Evolutionary conservation across 768 basidiomycete species (phyloP), one percentile per base, ranked within the genome.

Genomic region (Lactarius pseudohatsudake): DNA sequence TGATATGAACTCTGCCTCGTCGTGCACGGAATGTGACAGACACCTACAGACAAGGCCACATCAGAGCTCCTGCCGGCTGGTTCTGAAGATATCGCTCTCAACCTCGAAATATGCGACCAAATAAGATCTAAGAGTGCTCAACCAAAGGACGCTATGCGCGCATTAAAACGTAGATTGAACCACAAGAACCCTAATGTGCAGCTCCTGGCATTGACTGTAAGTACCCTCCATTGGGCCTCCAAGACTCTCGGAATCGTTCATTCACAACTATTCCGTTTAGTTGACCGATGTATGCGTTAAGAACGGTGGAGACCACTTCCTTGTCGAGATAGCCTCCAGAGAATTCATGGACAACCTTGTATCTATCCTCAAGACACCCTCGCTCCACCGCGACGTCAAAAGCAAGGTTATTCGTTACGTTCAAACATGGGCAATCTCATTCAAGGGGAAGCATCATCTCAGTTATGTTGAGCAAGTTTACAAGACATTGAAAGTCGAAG

Each of bases 121-220:
- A 95, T 99, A 75, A 87, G 95, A 62, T 93, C 93, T 7, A 96
- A 96, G 80, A 86, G 90, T 50, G 89, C 90, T 0, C 84, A 85
- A 20, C 88, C 96, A 20, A 91, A 90, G 77, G 87, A 90, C 67
- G 90, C 96, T 4, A 91, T 95, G 88, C 89, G 89, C 65, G 86
- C 90, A 22, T 81, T 99, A 73, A 94, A 94, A 77, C 85, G 88
- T 30, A 85, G 96, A 59, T 80, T 98, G 59, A 88, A 89, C 73
- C 92, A 96, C 78, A 92, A 91, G 85, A 99, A 99, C 76, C 95
- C 94, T 0, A 96, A 98, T 72, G 95, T 96, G 9, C 94, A 95
- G 77, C 81, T 96, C 36, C 81, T 95, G 65, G 86, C 94, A n/a
- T 83, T 97, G 15, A 81, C 85, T 13, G 95, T 96, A 75, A 73